phyloP scores from a whole-genome alignment of 768 basidiomycete genomes.

The Psilocybe subaeruginosa region DNA sequence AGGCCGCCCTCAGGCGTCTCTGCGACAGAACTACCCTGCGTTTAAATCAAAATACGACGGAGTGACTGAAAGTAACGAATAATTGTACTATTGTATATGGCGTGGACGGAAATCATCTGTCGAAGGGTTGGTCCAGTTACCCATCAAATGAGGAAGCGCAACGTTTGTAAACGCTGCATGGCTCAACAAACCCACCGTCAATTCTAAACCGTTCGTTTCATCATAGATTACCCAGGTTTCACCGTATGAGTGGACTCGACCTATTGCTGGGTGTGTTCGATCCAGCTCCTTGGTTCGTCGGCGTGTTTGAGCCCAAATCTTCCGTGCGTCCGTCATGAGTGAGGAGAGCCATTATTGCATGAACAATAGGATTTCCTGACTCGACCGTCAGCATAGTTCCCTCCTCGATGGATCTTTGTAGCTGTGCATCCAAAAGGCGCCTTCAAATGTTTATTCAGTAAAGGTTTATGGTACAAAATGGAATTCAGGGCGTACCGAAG shows the following conservation, averaged over 20 bases:
- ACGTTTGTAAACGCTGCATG: too few relatives aligned
- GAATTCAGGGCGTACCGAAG: slow-evolving; percentile 54
- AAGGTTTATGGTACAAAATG: background rate
- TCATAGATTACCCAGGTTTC: background rate
- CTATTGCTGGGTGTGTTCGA: background rate
- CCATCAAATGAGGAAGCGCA: background rate
- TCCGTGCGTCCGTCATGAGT: slow-evolving; percentile 33
- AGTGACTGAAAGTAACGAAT: background rate
- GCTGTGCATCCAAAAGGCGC: slow-evolving; percentile 68
- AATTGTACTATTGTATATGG: background rate
- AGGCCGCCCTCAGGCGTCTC: background rate
- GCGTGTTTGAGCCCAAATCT: slow-evolving; percentile 15
- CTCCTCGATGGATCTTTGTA: slow-evolving; percentile 66
- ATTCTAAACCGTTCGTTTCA: background rate
- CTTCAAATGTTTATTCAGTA: slow-evolving; percentile 33
- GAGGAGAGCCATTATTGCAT: slow-evolving; percentile 39
- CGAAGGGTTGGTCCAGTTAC: background rate
- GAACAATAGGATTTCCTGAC: slow-evolving; percentile 54
- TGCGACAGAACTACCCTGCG: background rate
- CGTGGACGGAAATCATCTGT: background rate
- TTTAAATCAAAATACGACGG: background rate
- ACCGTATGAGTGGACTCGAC: background rate
- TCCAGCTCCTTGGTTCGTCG: background rate
- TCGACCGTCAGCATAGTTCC: slow-evolving; percentile 50
- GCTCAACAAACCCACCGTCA: too few relatives aligned